phyloP scores from a whole-genome alignment of 768 basidiomycete genomes.

The Amanita exitialis region DNA sequence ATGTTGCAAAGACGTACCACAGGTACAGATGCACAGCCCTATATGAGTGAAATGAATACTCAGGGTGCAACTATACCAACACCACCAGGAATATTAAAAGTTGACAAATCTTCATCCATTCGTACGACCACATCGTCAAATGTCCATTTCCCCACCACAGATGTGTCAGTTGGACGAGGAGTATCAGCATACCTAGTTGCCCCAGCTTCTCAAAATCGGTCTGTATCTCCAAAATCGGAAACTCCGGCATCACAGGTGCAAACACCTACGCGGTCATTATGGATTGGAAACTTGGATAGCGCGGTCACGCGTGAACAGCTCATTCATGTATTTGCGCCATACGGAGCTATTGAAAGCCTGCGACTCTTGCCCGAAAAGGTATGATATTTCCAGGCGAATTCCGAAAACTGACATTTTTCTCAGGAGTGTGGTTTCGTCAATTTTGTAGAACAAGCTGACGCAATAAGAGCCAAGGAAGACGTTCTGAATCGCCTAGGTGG shows the following conservation, averaged over 20 bases:
- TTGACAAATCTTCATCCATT: conserved; percentile 38
- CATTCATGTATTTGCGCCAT: conserved; percentile 90
- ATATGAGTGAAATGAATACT: conserved; percentile 44
- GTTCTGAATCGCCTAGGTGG: conserved; percentile 93
- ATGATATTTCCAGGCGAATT: conserved; percentile 8
- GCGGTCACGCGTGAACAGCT: conserved; percentile 92
- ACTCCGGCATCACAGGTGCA: conserved; percentile 66
- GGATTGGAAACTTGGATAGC: conserved; percentile 97
- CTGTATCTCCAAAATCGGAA: conserved; percentile 80
- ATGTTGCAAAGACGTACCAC: conserved; percentile 54
- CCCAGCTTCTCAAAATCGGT: conserved; percentile 58
- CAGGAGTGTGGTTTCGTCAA: conserved; percentile 99
- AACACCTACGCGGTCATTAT: conserved; percentile 90
- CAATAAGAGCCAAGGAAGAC: conserved; percentile 96
- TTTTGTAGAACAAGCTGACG: conserved; percentile 91
- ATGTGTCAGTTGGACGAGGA: conserved; percentile 40
- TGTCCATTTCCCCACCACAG: conserved; percentile 65
- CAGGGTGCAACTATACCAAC: conserved; percentile 28
- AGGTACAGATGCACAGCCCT: conserved; percentile 45
- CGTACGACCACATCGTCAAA: conserved; percentile 39
- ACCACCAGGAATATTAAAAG: conserved; percentile 49
- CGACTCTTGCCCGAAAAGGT: conserved; percentile 97
- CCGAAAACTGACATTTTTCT: conserved; percentile 3
- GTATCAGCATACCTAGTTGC: conserved; percentile 59
- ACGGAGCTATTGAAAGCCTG: conserved; percentile 95